A percentile compares a stretch with the other conserved stretches of the same genome.
Conservation (phyloP, 768 basidiomycete species). For the Mycena vulgaris region DNA sequence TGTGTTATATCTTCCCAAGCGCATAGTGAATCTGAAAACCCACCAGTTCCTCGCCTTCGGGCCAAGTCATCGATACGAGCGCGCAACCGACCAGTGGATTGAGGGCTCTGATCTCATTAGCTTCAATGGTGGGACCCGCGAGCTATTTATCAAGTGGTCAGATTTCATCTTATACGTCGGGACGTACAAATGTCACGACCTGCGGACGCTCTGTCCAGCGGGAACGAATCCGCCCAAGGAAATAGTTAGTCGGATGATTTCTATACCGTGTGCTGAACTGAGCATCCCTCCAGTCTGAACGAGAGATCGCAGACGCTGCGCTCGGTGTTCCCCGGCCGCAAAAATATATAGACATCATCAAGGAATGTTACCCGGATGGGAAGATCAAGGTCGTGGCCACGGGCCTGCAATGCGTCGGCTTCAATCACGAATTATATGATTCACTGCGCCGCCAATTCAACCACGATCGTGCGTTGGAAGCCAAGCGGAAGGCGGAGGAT, state of each 20-base stretch:
- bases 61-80: slow-evolving; percentile 10
- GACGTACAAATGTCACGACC: slow-evolving; percentile 24
- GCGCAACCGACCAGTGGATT: not conserved
- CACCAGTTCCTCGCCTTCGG: slow-evolving; percentile 7
- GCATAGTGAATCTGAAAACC: not conserved
- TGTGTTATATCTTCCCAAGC: slow-evolving; percentile 18
- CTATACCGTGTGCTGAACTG: not conserved
- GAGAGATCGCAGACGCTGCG: not conserved
- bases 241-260: too few species aligned
- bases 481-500: slow-evolving; percentile 13
- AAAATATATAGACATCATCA: not conserved
- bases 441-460: not conserved
- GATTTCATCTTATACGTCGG: slow-evolving; percentile 1
- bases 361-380: not conserved
- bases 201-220: not conserved
- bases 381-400: slow-evolving; percentile 12
- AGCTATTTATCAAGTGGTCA: slow-evolving; percentile 2
- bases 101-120: slow-evolving; percentile 12
- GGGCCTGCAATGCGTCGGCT: slow-evolving; percentile 9
- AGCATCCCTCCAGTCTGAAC: not conserved
- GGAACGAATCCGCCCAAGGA: not conserved
- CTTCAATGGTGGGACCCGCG: slow-evolving; percentile 13
- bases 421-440: slow-evolving; percentile 5
- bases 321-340: not conserved
- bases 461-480: not conserved